A percentile compares a stretch with the other conserved stretches of the same genome.
Evolutionary conservation across 2,329 filamentous ascomycete genomes (phyloP).

Genomic region (Canariomyces notabilis): DNA sequence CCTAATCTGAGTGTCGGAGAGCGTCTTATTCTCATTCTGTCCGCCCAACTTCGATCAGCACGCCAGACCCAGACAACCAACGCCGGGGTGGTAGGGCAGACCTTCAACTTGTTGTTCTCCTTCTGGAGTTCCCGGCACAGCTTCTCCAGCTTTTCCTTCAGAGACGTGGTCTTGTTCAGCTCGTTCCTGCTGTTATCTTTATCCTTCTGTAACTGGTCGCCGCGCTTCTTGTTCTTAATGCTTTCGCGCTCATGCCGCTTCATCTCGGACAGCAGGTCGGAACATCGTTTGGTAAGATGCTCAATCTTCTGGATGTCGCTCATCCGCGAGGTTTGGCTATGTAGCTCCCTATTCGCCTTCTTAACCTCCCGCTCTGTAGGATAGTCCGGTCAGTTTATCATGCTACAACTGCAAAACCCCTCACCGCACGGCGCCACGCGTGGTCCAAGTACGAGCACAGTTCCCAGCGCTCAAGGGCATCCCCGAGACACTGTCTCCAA

Average conservation of each 20-base stretch:
- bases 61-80: not conserved
- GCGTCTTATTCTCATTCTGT: conserved; percentile 86
- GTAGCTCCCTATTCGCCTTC: conserved; percentile 85
- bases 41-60: conserved; percentile 15
- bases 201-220: conserved; percentile 92
- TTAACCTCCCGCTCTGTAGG: conserved; percentile 87
- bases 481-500: not conserved
- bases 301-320: conserved; percentile 89
- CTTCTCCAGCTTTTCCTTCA: conserved; percentile 97
- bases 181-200: conserved; percentile 87
- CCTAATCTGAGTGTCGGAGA: conserved; percentile 79
- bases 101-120: conserved; percentile 98
- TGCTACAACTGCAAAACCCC: no score
- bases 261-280: conserved; percentile 88
- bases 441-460: no score
- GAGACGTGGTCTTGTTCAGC: conserved; percentile 78
- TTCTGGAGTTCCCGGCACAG: conserved; percentile 89
- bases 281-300: conserved; percentile 82
- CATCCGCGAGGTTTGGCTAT: conserved; percentile 85
- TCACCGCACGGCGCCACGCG: no score
- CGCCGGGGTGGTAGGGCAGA: conserved; percentile 32
- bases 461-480: not conserved
- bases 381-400: no score
- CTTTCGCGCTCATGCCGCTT: conserved; percentile 92
- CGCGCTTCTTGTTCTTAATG: conserved; percentile 90